phyloP scores from a whole-genome alignment of 2,329 filamentous ascomycete species.

The Cercospora sp. region DNA sequence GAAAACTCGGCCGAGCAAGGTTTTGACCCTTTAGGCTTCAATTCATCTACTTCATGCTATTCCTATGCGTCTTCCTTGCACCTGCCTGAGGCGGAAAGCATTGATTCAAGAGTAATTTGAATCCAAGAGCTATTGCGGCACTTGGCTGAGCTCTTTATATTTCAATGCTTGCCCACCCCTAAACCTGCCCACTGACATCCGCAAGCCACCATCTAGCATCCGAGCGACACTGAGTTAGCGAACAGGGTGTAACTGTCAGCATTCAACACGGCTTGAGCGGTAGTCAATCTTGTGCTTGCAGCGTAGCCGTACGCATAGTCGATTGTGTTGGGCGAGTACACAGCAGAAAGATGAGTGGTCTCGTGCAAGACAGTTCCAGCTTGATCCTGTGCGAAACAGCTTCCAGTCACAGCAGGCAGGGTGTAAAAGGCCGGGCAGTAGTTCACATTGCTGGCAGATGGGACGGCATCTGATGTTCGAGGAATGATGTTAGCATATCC shows the following conservation, averaged over 20 bases:
- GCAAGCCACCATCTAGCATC: not conserved
- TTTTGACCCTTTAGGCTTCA: not conserved
- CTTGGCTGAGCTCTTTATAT: not conserved
- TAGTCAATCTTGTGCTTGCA: not conserved
- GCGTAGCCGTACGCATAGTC: constrained; percentile 1
- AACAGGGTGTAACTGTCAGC: constrained; percentile 2
- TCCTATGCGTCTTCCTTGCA: not conserved
- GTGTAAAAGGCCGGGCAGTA: not conserved
- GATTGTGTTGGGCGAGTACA: not conserved
- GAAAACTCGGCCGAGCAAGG: not conserved
- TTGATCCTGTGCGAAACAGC: not conserved
- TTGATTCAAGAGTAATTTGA: not conserved
- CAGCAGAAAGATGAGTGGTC: not conserved
- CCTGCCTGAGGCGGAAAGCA: not conserved
- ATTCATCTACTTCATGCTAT: not conserved
- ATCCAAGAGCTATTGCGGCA: not conserved
- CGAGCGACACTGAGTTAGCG: not conserved
- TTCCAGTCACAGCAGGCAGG: not conserved
- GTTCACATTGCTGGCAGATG: constrained; percentile 3
- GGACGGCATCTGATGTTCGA: not conserved
- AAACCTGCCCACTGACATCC: not conserved
- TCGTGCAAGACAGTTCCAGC: constrained; percentile 1
- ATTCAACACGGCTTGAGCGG: not conserved
- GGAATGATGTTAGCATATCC: not conserved
- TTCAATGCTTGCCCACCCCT: not conserved